Conservation (phyloP, 306 rosid species). For the Vicia faba region DNA sequence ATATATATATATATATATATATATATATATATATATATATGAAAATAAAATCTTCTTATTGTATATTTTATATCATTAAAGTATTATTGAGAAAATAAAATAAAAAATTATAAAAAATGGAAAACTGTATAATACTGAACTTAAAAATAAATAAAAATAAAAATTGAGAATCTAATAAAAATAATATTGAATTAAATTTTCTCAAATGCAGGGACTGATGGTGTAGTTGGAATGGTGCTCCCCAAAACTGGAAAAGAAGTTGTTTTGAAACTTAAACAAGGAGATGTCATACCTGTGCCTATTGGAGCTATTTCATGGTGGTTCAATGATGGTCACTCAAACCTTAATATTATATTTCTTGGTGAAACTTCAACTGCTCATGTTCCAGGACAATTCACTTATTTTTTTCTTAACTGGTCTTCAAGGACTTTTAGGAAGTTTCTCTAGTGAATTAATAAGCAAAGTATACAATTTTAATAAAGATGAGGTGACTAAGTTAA, state of each 20-base stretch:
- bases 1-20: too few species aligned
- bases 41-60: too few species aligned
- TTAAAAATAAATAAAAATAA: too few species aligned
- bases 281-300: constrained; percentile 60
- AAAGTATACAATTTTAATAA: constrained; percentile 33
- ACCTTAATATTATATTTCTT: constrained; percentile 44
- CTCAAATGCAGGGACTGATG: constrained; percentile 24
- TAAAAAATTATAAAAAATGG: too few species aligned
- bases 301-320: constrained; percentile 70
- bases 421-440: constrained; percentile 45
- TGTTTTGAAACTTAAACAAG: constrained; percentile 53
- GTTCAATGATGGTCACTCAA: constrained; percentile 62
- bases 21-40: too few species aligned
- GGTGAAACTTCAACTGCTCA: constrained; percentile 54
- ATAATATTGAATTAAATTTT: not conserved
- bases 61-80: too few species aligned
- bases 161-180: too few species aligned
- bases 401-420: constrained; percentile 54
- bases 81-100: too few species aligned
- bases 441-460: constrained; percentile 49
- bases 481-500: constrained; percentile 43
- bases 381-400: constrained; percentile 51
- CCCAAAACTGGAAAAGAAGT: constrained; percentile 41
- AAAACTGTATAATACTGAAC: too few species aligned
- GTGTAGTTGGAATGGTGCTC: constrained; percentile 53